Percentiles rank a stretch among this genome's conserved stretches.
phyloP scores from a whole-genome alignment of 768 basidiomycete species.

The Ramaria sp. region DNA sequence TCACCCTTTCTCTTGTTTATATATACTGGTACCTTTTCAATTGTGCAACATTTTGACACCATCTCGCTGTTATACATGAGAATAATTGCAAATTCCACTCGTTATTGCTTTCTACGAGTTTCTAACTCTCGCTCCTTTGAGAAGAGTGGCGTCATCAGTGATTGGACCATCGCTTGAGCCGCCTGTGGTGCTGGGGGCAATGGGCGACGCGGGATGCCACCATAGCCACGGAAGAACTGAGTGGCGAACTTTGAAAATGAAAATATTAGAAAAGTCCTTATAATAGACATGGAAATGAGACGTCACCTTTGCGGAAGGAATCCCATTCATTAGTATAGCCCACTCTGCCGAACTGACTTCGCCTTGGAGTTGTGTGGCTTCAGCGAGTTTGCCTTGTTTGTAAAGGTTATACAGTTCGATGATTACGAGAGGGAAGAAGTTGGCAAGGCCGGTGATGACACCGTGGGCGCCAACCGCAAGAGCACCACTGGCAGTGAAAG shows the following conservation, averaged over 20 bases:
- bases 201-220: slow-evolving; percentile 66
- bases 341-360: slow-evolving; percentile 10
- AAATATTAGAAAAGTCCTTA: not conserved
- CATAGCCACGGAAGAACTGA: slow-evolving; percentile 43
- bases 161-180: slow-evolving; percentile 6
- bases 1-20: too few relatives aligned
- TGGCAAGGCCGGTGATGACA: slow-evolving; percentile 86
- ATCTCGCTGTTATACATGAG: not conserved
- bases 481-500: slow-evolving; percentile 9
- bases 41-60: too few relatives aligned
- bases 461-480: slow-evolving; percentile 52
- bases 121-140: not conserved
- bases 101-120: not conserved
- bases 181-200: slow-evolving; percentile 35
- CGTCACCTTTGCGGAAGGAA: slow-evolving; percentile 12
- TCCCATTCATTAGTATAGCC: slow-evolving; percentile 11
- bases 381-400: slow-evolving; percentile 4
- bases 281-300: not conserved
- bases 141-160: slow-evolving; percentile 2
- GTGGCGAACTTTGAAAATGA: slow-evolving; percentile 5
- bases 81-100: not conserved
- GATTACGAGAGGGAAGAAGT: slow-evolving; percentile 20
- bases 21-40: too few relatives aligned
- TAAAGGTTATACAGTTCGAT: slow-evolving; percentile 9
- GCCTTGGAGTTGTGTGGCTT: slow-evolving; percentile 11